These are phyloP conservation scores for Trypethelium eluteriae DNA, from an alignment of 495 filamentous ascomycete species.

Conservation along the genomic window DNA sequence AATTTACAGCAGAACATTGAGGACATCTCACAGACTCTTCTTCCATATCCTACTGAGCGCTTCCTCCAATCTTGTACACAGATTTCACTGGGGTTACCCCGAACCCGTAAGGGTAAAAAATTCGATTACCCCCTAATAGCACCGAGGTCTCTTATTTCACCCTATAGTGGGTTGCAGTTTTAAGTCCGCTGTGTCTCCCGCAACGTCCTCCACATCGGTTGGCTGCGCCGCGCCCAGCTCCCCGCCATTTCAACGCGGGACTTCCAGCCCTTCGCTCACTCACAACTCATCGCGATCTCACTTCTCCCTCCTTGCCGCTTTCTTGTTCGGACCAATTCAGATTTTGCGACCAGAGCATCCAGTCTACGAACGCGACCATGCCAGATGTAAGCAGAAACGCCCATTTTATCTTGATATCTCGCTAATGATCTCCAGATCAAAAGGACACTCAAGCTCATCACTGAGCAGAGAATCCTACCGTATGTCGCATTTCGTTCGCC, in stretches of 20 bases:
- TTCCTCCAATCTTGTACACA: too few relatives aligned
- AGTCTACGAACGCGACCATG: conserved; percentile 25
- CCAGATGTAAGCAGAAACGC: conserved; percentile 30
- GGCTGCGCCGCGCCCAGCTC: background rate
- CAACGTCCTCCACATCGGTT: too few relatives aligned
- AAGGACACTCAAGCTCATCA: conserved; percentile 83
- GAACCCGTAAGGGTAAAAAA: too few relatives aligned
- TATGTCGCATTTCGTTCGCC: conserved; percentile 42
- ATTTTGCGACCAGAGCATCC: conserved; percentile 18
- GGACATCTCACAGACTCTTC: too few relatives aligned
- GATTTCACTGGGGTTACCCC: too few relatives aligned
- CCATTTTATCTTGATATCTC: conserved; percentile 9
- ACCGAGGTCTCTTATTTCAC: too few relatives aligned
- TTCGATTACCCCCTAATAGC: too few relatives aligned
- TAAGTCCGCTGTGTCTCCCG: too few relatives aligned
- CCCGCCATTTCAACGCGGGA: background rate
- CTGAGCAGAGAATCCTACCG: conserved; percentile 72
- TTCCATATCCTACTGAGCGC: too few relatives aligned
- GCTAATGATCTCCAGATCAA: conserved; percentile 53
- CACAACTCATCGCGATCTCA: background rate
- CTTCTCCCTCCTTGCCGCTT: background rate
- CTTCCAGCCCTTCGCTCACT: conserved; percentile 6
- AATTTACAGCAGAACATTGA: too few relatives aligned
- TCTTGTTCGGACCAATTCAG: background rate
- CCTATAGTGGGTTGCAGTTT: too few relatives aligned